Evolutionary conservation across 305 asterid species (phyloP).

Genomic region (Lippia alba): DNA sequence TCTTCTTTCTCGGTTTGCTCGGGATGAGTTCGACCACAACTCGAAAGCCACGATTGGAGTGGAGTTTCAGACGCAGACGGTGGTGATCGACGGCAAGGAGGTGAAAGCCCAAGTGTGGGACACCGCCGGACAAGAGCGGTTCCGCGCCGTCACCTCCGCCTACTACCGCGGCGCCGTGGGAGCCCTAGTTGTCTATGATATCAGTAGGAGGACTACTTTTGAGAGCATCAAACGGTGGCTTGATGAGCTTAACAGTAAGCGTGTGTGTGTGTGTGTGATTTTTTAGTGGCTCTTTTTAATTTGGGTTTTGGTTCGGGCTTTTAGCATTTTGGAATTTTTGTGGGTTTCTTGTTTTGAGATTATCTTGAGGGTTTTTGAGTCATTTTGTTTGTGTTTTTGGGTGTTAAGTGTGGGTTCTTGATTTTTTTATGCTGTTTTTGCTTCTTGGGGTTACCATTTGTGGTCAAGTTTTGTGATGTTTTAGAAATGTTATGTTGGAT

Average conservation of each 20-base stretch:
- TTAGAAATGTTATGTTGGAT: not conserved
- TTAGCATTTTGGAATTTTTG: not conserved
- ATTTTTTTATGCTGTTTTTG: not conserved
- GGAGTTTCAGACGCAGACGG: slow-evolving; percentile 76
- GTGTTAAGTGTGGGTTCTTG: not conserved
- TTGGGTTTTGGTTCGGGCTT: slow-evolving; percentile 3
- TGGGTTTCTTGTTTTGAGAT: not conserved
- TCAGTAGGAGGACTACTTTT: slow-evolving; percentile 58
- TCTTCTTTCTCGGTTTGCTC: slow-evolving; percentile 72
- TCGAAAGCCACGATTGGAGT: slow-evolving; percentile 82
- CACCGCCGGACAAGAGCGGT: slow-evolving; percentile 83
- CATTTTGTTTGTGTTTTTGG: not conserved
- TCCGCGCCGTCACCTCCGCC: slow-evolving; percentile 85
- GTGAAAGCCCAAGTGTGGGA: slow-evolving; percentile 83
- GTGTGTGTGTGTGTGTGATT: no score
- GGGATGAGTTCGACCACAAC: slow-evolving; percentile 79
- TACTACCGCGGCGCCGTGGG: slow-evolving; percentile 75
- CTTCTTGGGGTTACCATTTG: not conserved
- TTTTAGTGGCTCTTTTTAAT: not conserved
- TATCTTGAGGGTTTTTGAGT: not conserved
- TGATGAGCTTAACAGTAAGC: slow-evolving; percentile 70
- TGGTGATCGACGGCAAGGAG: slow-evolving; percentile 76
- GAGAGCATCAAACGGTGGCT: slow-evolving; percentile 69
- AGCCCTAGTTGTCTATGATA: slow-evolving; percentile 62
- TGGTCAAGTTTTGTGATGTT: not conserved